A percentile compares a stretch with the other conserved stretches of the same genome.
These are phyloP conservation scores for Akebia trifoliata DNA, from an alignment of 164 flowering plant species.

Conservation along the genomic window DNA sequence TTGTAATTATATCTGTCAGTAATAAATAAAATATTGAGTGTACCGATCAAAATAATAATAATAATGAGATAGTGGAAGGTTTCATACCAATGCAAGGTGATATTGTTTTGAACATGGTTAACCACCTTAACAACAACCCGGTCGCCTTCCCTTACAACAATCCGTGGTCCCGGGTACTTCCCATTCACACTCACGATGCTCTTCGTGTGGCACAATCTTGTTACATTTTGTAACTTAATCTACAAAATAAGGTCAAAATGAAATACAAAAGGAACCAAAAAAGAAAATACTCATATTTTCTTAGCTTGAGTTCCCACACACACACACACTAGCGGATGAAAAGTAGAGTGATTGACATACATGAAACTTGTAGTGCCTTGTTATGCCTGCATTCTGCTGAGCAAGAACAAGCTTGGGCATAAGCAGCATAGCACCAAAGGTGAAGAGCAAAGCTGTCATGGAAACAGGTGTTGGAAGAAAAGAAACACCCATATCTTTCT, in stretches of 20 bases:
- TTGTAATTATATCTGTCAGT: no score
- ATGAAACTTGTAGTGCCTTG: background rate
- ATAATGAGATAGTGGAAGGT: no score
- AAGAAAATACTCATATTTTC: background rate
- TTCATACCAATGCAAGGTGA: constrained; percentile 43
- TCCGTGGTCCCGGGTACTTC: constrained; percentile 41
- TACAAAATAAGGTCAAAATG: constrained; percentile 3
- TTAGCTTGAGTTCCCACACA: no score
- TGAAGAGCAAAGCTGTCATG: background rate
- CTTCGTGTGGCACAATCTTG: constrained; percentile 37
- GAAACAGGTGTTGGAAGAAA: background rate
- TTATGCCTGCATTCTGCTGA: background rate
- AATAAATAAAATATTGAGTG: no score
- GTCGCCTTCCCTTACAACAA: constrained; percentile 46
- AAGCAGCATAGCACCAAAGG: background rate
- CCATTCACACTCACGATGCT: constrained; percentile 41
- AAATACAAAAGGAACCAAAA: background rate
- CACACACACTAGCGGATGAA: no score
- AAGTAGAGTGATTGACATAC: background rate
- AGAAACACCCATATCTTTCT: background rate
- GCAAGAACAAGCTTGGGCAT: background rate
- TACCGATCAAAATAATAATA: background rate
- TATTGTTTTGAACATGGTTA: constrained; percentile 33
- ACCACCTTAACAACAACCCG: constrained; percentile 36
- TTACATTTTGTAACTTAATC: constrained; percentile 32